Conservation (phyloP, 2,329 filamentous ascomycete species). For the Ophiognomonia clavigignenti-juglandacearum region DNA sequence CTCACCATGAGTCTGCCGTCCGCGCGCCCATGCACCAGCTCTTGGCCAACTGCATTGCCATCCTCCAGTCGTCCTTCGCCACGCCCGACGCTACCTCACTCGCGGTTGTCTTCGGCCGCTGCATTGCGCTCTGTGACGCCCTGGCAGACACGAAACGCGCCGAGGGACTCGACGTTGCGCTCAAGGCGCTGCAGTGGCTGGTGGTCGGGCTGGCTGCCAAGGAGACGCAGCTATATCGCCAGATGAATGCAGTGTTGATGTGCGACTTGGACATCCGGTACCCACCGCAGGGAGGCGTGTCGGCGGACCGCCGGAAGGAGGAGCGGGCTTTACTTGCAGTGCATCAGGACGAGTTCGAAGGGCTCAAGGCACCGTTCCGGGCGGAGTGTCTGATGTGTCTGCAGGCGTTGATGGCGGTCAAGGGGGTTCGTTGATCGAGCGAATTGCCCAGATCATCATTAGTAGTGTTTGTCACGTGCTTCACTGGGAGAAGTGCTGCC, state of each 20-base stretch:
- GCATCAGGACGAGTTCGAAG: neutral
- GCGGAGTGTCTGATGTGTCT: neutral
- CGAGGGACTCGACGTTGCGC: neutral
- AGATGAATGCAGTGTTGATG: neutral
- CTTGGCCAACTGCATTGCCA: constrained; percentile 5
- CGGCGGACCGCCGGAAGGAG: neutral
- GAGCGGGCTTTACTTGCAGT: constrained; percentile 1
- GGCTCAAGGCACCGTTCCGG: neutral
- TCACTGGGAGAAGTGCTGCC: no score
- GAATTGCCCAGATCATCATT: no score
- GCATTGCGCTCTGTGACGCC: constrained; percentile 11
- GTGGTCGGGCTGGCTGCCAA: constrained; percentile 9
- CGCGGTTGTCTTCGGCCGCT: neutral
- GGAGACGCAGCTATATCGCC: constrained; percentile 1
- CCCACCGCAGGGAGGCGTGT: neutral
- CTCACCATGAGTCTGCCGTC: no score
- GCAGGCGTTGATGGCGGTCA: neutral
- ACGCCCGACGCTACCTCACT: constrained; percentile 1
- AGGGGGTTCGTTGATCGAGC: no score
- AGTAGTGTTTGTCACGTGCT: no score
- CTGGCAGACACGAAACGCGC: constrained; percentile 1
- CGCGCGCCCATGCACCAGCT: neutral
- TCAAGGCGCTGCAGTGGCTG: constrained; percentile 5
- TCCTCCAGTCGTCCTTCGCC: neutral
- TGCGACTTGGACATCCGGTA: neutral